Conservation (phyloP, 2,329 filamentous ascomycete species). For the Fusarium lateritium region DNA sequence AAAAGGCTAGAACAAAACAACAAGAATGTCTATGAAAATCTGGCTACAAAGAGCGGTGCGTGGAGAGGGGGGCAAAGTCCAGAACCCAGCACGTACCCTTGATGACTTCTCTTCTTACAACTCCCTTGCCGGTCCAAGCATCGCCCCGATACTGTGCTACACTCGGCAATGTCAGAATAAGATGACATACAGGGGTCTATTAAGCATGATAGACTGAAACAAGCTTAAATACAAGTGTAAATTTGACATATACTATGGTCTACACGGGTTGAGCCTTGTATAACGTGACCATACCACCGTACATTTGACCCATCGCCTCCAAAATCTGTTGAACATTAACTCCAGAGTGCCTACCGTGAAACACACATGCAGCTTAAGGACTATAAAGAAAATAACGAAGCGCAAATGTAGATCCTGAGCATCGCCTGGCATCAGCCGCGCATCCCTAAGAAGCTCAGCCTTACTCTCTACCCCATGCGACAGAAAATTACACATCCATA, state of each 20-base stretch:
- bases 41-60: too few species aligned
- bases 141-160: background rate
- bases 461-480: background rate
- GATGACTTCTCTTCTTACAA: background rate
- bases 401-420: background rate
- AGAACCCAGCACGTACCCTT: too few species aligned
- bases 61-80: too few species aligned
- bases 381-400: background rate
- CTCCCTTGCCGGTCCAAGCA: background rate
- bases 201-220: background rate
- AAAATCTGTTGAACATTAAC: background rate
- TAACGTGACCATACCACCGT: background rate
- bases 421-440: too few species aligned
- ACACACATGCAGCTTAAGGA: background rate
- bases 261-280: background rate
- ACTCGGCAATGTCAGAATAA: background rate
- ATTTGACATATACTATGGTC: background rate
- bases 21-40: too few species aligned
- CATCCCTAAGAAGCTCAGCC: background rate
- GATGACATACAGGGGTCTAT: background rate
- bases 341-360: background rate
- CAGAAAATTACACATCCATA: background rate
- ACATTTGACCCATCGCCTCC: background rate
- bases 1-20: too few species aligned
- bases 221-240: slow-evolving; percentile 6